Evolutionary conservation across 768 basidiomycete genomes (phyloP), one percentile per base, ranked within the genome.

Genomic region (Pluteus cervinus): DNA sequence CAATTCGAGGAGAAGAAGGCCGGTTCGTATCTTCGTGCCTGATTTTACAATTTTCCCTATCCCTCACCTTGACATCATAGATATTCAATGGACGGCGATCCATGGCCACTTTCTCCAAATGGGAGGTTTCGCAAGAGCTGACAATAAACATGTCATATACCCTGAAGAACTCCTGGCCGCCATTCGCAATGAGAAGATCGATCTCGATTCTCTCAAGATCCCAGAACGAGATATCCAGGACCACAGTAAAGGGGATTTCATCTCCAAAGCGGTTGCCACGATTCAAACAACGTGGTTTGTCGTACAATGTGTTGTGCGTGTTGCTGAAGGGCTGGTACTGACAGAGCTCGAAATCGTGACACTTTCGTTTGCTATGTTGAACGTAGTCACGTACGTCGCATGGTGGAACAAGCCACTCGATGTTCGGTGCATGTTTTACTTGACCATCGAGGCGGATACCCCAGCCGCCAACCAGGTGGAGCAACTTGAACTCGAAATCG

Each of bases 181-280:
- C 14, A 9, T 28, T 9, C 14, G 26, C 9, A 14, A 9, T 28
- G 30, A 14, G n/a, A 31, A 31, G n/a, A n/a, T 18, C n/a, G n/a
- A n/a, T n/a, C n/a, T n/a, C n/a, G n/a, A n/a, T n/a, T n/a, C n/a
- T n/a, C 37, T 36, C 0, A 37, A 22, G n/a, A 23, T 41, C 20
- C 36, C 40, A 4, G 22, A 26, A 3, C 39, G 43, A 9, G 56
- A 56, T 7, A 56, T 66, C 16, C 16, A 44, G 11, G 57, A 62
- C 39, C 48, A 44, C 20, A 61, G 61, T 40, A 64, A 65, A 36
- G 55, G 49, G 0, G 54, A 65, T 20, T 23, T 32, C 11, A 29
- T 65, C 4, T 32, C 55, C 3, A 66, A 65, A 40, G 39, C 32
- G 0, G 6, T 31, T 6, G n/a, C 30, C 6, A 14, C 20, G 9